These are phyloP conservation scores for Claviceps spartinae DNA, from an alignment of 2,329 filamentous ascomycete species.

Conservation along the genomic window DNA sequence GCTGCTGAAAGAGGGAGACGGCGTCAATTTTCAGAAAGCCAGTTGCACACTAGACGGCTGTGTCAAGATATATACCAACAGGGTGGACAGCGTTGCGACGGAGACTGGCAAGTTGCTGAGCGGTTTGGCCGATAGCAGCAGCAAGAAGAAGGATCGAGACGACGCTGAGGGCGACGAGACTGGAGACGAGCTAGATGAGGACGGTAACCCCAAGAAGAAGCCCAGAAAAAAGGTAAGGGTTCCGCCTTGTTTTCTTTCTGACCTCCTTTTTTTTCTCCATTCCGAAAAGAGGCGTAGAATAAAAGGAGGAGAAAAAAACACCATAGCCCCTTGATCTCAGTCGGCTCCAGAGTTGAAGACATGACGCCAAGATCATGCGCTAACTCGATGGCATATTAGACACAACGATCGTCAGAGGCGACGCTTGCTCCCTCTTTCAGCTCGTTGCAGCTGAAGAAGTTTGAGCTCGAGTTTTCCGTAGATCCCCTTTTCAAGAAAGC, in stretches of 20 bases:
- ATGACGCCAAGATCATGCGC: background rate
- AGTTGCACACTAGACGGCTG: constrained; percentile 96
- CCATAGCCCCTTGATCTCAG: background rate
- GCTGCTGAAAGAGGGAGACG: constrained; percentile 84
- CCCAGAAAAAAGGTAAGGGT: constrained; percentile 56
- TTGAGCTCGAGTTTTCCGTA: constrained; percentile 91
- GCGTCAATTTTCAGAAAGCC: constrained; percentile 96
- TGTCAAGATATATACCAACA: constrained; percentile 97
- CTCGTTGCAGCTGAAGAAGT: constrained; percentile 86
- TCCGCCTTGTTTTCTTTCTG: too few species aligned
- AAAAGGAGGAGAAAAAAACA: constrained; percentile 44
- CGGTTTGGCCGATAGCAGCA: constrained; percentile 78
- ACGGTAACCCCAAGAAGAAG: constrained; percentile 47
- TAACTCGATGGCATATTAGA: constrained; percentile 19
- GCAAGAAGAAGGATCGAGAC: constrained; percentile 52
- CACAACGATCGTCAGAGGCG: constrained; percentile 75
- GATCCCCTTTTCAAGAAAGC: constrained; percentile 99
- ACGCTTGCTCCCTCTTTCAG: constrained; percentile 83
- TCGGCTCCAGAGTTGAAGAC: background rate
- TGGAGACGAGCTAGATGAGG: constrained; percentile 48
- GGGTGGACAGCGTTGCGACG: constrained; percentile 94
- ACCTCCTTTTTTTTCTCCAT: too few species aligned
- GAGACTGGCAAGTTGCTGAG: constrained; percentile 93
- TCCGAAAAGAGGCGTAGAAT: constrained; percentile 18
- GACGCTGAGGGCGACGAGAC: constrained; percentile 56